A percentile compares a stretch with the other conserved stretches of the same genome.
Evolutionary conservation across 768 basidiomycete genomes (phyloP).

Genomic region (Neoboletus brunneissimus): DNA sequence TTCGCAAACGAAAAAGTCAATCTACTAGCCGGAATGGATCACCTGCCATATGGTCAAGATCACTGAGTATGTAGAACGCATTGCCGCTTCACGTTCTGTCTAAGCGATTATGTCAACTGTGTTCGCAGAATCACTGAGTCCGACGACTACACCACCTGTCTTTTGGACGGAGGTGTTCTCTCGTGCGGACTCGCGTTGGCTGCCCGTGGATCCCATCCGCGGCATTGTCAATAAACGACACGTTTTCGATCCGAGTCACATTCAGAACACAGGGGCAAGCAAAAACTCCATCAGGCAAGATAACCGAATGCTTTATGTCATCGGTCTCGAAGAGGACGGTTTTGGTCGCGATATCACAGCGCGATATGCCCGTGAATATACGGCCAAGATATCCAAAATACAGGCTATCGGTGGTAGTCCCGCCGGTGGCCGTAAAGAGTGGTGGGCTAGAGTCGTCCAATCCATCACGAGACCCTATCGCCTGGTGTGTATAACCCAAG

Average conservation of each 20-base stretch:
- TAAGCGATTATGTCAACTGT: constrained; percentile 24
- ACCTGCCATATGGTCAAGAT: constrained; percentile 14
- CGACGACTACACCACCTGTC: constrained; percentile 69
- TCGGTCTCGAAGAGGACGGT: constrained; percentile 94
- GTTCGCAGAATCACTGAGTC: constrained; percentile 40
- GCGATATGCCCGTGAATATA: constrained; percentile 80
- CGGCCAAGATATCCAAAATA: constrained; percentile 75
- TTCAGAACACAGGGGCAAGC: constrained; percentile 17
- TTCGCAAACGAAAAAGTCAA: constrained; percentile 55
- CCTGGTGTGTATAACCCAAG: constrained; percentile 51
- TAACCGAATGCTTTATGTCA: constrained; percentile 89
- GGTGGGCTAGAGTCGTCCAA: constrained; percentile 78
- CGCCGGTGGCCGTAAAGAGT: constrained; percentile 63
- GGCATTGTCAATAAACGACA: constrained; percentile 76
- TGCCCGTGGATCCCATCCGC: constrained; percentile 88
- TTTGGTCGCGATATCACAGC: constrained; percentile 89
- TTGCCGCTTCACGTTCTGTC: constrained; percentile 11
- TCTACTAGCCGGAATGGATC: constrained; percentile 41
- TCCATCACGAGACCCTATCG: constrained; percentile 73
- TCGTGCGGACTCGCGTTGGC: constrained; percentile 85
- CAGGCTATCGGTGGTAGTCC: constrained; percentile 55
- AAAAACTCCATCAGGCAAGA: constrained; percentile 38
- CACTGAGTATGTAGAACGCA: constrained; percentile 17
- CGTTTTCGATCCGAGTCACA: constrained; percentile 68
- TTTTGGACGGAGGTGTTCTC: constrained; percentile 99